phyloP scores from a whole-genome alignment of 129 eudicot genomes.

The Logfia minima region DNA sequence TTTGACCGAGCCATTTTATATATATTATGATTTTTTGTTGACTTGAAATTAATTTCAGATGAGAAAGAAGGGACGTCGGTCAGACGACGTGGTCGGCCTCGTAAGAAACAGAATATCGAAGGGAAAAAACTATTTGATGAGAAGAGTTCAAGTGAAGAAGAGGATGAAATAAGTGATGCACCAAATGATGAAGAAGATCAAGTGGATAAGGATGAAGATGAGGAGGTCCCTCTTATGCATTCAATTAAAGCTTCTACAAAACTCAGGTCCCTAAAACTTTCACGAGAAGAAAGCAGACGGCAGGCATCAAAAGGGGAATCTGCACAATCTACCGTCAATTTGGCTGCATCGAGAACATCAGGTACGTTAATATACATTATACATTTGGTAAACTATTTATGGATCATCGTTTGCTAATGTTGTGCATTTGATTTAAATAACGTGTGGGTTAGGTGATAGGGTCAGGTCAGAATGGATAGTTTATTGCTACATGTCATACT shows the following conservation, averaged over 20 bases:
- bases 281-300: slow-evolving; percentile 50
- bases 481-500: neutral
- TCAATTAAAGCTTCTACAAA: slow-evolving; percentile 69
- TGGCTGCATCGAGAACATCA: slow-evolving; percentile 56
- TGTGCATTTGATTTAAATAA: neutral
- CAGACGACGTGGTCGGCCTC: slow-evolving; percentile 88
- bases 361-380: slow-evolving; percentile 29
- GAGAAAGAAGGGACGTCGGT: slow-evolving; percentile 64
- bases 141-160: slow-evolving; percentile 82
- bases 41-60: slow-evolving; percentile 35
- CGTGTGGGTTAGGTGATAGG: neutral
- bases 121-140: slow-evolving; percentile 89
- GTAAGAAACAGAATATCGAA: slow-evolving; percentile 49
- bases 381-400: neutral
- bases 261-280: slow-evolving; percentile 56
- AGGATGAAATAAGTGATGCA: slow-evolving; percentile 60
- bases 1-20: neutral
- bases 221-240: slow-evolving; percentile 68
- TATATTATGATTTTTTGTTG: neutral
- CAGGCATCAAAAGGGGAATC: slow-evolving; percentile 36
- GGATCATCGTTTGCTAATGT: neutral
- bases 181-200: slow-evolving; percentile 60
- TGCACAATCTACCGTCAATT: slow-evolving; percentile 40
- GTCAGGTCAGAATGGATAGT: neutral
- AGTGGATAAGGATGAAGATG: slow-evolving; percentile 66